A percentile compares a stretch with the other conserved stretches of the same genome.
Conservation (phyloP, 306 rosid genomes). For the Casuarina cunninghamiana region DNA sequence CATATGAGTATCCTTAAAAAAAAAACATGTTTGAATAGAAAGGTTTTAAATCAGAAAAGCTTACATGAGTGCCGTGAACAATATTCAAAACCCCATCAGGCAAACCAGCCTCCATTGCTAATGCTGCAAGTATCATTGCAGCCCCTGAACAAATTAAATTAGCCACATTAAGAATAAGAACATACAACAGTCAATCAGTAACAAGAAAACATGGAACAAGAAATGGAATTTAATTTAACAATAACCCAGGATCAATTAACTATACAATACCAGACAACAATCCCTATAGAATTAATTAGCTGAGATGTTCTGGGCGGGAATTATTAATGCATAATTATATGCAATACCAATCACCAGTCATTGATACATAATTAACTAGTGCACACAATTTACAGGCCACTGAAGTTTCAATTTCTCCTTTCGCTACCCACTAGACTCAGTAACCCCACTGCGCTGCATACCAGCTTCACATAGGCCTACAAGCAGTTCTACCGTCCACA, state of each 20-base stretch:
- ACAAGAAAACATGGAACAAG: background rate
- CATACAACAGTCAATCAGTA: constrained; percentile 5
- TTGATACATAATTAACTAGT: background rate
- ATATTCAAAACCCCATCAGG: constrained; percentile 75
- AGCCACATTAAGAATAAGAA: background rate
- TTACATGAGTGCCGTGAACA: constrained; percentile 70
- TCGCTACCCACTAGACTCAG: background rate
- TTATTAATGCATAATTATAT: background rate
- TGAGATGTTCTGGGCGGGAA: background rate
- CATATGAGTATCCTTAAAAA: background rate
- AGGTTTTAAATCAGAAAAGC: constrained; percentile 19
- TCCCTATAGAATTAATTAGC: background rate
- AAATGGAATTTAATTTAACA: background rate
- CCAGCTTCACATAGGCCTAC: background rate
- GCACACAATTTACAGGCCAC: background rate
- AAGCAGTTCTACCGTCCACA: background rate
- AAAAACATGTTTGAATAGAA: background rate
- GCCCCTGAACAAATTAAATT: constrained; percentile 50
- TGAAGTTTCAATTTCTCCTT: background rate
- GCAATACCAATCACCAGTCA: too few species aligned
- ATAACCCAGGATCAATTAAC: background rate
- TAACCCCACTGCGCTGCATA: background rate
- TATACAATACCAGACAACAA: background rate
- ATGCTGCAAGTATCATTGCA: constrained; percentile 61
- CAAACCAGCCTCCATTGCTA: constrained; percentile 77